Evolutionary conservation across 139 green algal species (phyloP).

Genomic region (Coelastrella sp.): DNA sequence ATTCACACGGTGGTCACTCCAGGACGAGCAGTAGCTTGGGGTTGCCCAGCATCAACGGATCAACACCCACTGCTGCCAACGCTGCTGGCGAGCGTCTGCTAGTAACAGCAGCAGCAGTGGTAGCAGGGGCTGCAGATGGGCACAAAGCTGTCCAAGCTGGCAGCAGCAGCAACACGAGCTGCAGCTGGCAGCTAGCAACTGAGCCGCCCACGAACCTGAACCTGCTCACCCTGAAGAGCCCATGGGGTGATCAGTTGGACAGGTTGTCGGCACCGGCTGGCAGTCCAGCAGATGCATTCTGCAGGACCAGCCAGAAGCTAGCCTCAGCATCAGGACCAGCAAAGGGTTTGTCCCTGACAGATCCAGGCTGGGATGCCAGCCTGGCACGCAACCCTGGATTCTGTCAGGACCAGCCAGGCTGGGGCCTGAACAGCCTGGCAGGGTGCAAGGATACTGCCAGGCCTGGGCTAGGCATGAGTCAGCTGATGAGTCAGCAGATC

Average conservation of each 20-base stretch:
- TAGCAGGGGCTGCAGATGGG: not conserved
- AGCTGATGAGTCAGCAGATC: slow-evolving; percentile 7
- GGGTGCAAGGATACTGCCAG: not conserved
- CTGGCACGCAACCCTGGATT: not conserved
- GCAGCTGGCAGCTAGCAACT: not conserved
- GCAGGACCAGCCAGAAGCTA: not conserved
- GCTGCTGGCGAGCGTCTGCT: not conserved
- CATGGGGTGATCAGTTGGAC: not conserved
- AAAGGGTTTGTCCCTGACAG: not conserved
- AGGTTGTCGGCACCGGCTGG: not conserved
- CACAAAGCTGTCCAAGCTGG: not conserved
- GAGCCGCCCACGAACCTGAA: not conserved
- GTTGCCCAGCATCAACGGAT: not conserved
- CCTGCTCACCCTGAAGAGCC: not conserved
- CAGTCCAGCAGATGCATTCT: not conserved
- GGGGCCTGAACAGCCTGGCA: not conserved
- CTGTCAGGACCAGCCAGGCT: not conserved
- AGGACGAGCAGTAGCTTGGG: not conserved
- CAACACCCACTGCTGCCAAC: not conserved
- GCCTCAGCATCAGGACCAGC: not conserved
- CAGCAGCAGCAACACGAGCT: too few relatives aligned
- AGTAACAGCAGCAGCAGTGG: not conserved
- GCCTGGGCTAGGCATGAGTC: not conserved
- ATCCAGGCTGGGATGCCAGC: not conserved
- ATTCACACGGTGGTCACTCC: not conserved